Evolutionary conservation across 306 rosid genomes (phyloP), one percentile per base, ranked within the genome.

Genomic region (Senna siamea): DNA sequence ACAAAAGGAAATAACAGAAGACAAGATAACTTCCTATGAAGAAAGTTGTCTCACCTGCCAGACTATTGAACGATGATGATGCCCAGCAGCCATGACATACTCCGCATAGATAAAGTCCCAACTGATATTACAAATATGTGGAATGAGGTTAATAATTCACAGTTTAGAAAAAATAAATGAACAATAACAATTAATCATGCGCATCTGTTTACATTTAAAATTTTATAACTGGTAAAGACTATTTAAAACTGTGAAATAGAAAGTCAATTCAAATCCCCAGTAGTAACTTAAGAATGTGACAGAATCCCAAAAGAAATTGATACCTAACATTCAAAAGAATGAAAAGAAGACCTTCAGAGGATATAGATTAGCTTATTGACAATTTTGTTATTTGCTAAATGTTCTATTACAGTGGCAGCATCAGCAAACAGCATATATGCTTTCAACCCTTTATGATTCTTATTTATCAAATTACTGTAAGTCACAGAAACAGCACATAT

Each of bases 41-140:
- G 73, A 59, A 82, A 47, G 47, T 34, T 74, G 4, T 15, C 19
- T 81, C 56, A 92, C 99, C 99, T 94, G 97, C 99, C 97, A 95
- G 44, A 92, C 97, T 65, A 88, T 95, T 60, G 99, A 88, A 38
- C 99, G 95, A 70, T 90, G 91, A 85, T 92, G 86, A 75, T 80
- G 72, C 53, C 99, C 99, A 61, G 99, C 99, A 60, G 87, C 99
- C 99, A 94, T 88, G 72, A 92, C 93, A 84, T 95, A 92, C 60
- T 92, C 97, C 18, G 98, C 99, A 51, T 95, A 95, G 82, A 95
- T 95, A 86, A 90, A 95, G 92, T 95, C 99, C 99, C 99, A 95
- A 84, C 99, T 94, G 89, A 78, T 73, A 80, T 76, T 30, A 62
- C 79, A 70, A 64, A 72, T 32, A 72, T 57, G 55, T 51, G 71